Conservation (phyloP, 2,329 filamentous ascomycete genomes). For the Albophoma yamanashiensis region DNA sequence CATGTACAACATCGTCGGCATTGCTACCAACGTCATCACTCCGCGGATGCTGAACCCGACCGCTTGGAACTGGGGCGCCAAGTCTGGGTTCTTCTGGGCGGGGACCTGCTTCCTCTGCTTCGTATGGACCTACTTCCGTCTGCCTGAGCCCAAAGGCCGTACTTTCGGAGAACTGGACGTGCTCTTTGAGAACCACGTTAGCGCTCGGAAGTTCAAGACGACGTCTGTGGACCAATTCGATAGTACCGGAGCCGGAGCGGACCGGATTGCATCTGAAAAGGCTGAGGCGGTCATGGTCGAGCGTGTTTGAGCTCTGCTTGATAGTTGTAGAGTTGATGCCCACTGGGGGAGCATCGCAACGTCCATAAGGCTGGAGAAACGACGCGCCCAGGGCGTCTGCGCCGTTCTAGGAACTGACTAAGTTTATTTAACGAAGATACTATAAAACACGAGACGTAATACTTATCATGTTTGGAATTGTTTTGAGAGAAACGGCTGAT, state of each 20-base stretch:
- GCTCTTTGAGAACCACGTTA: slow-evolving; percentile 35
- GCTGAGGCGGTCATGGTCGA: slow-evolving; percentile 6
- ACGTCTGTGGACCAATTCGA: slow-evolving; percentile 18
- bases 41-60: slow-evolving; percentile 36
- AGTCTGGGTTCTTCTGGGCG: slow-evolving; percentile 34
- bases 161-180: slow-evolving; percentile 45
- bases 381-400: no score
- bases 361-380: no score
- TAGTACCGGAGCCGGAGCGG: slow-evolving; percentile 3
- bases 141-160: slow-evolving; percentile 43
- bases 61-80: slow-evolving; percentile 37
- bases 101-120: slow-evolving; percentile 32
- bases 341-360: no score
- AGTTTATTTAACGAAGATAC: no score
- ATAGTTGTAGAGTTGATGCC: not conserved
- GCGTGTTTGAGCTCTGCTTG: slow-evolving; percentile 2
- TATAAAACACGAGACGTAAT: no score
- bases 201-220: slow-evolving; percentile 29
- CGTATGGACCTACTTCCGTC: slow-evolving; percentile 39
- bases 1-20: slow-evolving; percentile 36
- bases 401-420: no score
- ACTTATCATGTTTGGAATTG: no score
- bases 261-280: slow-evolving; percentile 8
- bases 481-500: no score
- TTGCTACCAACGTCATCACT: slow-evolving; percentile 34